Evolutionary conservation across 371 early-diverging fungal genomes (phyloP).

Genomic region (Syncephalastrum racemosum): DNA sequence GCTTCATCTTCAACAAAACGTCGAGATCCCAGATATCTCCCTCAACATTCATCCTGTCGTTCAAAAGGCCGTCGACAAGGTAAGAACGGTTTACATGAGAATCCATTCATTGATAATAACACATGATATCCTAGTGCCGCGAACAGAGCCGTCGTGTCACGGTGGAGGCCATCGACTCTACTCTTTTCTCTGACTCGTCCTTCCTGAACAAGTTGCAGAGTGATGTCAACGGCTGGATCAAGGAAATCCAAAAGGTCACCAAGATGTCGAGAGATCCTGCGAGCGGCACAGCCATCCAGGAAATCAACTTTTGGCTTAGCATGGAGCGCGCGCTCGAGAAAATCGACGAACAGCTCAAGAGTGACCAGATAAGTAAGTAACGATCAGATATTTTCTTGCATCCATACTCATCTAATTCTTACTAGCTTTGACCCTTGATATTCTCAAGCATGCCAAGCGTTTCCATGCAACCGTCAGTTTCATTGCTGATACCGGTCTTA

Average conservation of each 20-base stretch:
- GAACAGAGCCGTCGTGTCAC: constrained; percentile 63
- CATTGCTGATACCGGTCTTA: constrained; percentile 96
- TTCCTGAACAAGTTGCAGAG: constrained; percentile 92
- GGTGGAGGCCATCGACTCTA: constrained; percentile 72
- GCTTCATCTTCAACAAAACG: constrained; percentile 94
- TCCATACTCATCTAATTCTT: neutral
- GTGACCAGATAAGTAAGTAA: constrained; percentile 79
- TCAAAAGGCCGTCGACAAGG: constrained; percentile 75
- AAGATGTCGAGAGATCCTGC: constrained; percentile 92
- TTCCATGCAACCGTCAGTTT: constrained; percentile 98
- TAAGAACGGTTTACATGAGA: constrained; percentile 20
- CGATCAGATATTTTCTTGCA: neutral
- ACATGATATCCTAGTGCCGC: constrained; percentile 48
- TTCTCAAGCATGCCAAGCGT: constrained; percentile 95
- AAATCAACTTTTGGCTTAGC: constrained; percentile 98
- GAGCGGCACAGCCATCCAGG: constrained; percentile 92
- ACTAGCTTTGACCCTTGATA: constrained; percentile 85
- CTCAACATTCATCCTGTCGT: constrained; percentile 88
- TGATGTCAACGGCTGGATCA: constrained; percentile 98
- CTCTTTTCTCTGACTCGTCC: constrained; percentile 73
- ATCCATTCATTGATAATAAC: neutral
- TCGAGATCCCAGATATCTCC: constrained; percentile 93
- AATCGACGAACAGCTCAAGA: constrained; percentile 93
- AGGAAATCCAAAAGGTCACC: constrained; percentile 98
- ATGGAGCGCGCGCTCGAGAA: constrained; percentile 93